Evolutionary conservation across 768 basidiomycete species (phyloP), one percentile per base, ranked within the genome.

Genomic region (Cubamyces sp.): DNA sequence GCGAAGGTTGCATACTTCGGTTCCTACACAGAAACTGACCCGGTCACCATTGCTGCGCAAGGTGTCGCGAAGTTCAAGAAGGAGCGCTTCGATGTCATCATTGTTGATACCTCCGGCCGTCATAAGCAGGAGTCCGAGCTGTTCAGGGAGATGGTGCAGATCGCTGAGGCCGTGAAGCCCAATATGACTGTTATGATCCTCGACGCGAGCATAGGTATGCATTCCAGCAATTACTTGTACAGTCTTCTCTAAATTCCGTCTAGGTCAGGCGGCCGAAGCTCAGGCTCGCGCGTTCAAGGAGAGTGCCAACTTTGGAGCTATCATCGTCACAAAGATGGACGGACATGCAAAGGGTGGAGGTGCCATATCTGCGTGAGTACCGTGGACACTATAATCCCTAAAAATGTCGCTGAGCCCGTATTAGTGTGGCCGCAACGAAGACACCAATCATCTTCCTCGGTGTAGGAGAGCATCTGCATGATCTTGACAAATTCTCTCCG

Each of bases 1-100:
- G 97, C 97, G 41, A 98, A 98, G 74, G 94, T 99, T 15, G 95
- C 97, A 3, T 99, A 97, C 83, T 99, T 95, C 77, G 97, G 97
- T 21, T 95, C 92, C 54, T 98, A 99, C 77, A 99, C 97, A 41
- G 97, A 99, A 76, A 98, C 95, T 18, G 96, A 99, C 74, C 97
- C 97, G 2, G 97, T 98, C 7, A 81, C 88, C 0, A 98, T 97
- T 67, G 96, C 97, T 12, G 87, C 91, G 1, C 88, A 96, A 72
- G 97, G 97, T 73, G 97, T 98, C 11, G 78, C 87, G 12, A 98
- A 99, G 75, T 99, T 99, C 82, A 92, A 95, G 78, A 95, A 98
- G 78, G 96, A 98, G 74, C 84, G 94, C 40, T 98, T 99, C 71
- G 97, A 99, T 62, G 92, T 99, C 47, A 96, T 99, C 69, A 97